Base-by-base conservation (phyloP, 192 early-diverging fungal genomes). In the Coemansia sp. region DNA sequence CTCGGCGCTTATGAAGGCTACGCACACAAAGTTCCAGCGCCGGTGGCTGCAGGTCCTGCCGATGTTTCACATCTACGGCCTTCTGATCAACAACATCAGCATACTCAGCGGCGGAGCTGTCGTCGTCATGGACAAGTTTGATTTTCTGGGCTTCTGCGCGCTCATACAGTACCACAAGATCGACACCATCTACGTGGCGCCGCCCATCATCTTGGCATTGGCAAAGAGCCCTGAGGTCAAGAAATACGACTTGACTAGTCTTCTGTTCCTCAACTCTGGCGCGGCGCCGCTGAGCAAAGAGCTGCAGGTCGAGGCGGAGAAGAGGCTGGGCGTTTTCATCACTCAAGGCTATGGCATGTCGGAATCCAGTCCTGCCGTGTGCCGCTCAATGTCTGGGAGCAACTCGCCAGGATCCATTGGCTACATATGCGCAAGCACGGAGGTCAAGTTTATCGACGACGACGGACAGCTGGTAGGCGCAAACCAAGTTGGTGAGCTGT, bases 261-360 rank as follows among this genome's bases (percentile, higher is more conserved):
- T 95, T 10, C 62, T 83, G 21, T 72, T 69, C 21, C 63, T 92
- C 48, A 79, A 86, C 61, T 90, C 85, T 53, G 93, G 92, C 21
- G 94, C 94, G 0, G 95, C 95, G 2, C 93, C 93, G 5, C 77
- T 95, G 11, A 81, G 83, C 25, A 81, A 78, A 57, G 91, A 94
- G 45, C 77, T 94, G 31, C 79, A 85, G 59, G 56, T 66, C 7
- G 82, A 85, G 58, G 77, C 89, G 8, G 70, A 74, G 52, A 57
- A 58, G 31, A 70, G 66, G 35, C 65, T 90, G 23, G 72, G 73
- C 6, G 65, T 79, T 8, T 73, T 61, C 59, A 67, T 88, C 11
- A 72, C 70, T 31, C 80, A 85, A 84, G 86, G 89, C 16, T 91
- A 86, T 57, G 90, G 90, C 20, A 83, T 91, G 86, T 89, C 86